A percentile compares a stretch with the other conserved stretches of the same genome.
Conservation (phyloP, 2,329 filamentous ascomycete genomes). For the Bipolaris cookei region DNA sequence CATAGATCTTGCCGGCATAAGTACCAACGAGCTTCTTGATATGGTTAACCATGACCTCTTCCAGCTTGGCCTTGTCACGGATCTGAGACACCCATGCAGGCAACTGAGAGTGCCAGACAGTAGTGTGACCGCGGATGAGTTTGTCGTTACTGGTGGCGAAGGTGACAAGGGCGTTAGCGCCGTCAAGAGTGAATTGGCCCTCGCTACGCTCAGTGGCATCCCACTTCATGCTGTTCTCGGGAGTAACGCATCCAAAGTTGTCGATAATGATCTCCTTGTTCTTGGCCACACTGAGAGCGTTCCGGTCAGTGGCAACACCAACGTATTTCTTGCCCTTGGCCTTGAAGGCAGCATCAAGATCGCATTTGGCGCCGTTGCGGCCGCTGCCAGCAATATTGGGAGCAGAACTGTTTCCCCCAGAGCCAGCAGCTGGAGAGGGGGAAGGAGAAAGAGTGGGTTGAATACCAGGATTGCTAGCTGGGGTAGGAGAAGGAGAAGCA, state of each 20-base stretch:
- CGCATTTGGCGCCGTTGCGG: conserved; percentile 32
- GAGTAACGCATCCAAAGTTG: conserved; percentile 69
- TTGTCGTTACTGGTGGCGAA: conserved; percentile 64
- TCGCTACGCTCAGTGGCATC: conserved; percentile 59
- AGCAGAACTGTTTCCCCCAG: conserved; percentile 5
- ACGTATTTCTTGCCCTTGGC: conserved; percentile 70
- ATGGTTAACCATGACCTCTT: conserved; percentile 64
- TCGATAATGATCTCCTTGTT: conserved; percentile 64
- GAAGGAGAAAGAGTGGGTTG: neutral
- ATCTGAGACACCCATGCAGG: conserved; percentile 65
- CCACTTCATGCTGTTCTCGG: conserved; percentile 75
- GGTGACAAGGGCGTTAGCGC: conserved; percentile 66
- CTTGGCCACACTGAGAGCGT: conserved; percentile 56
- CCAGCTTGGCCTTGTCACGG: conserved; percentile 59
- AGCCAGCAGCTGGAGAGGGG: neutral
- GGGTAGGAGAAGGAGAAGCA: conserved; percentile 8
- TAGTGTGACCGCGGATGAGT: conserved; percentile 67
- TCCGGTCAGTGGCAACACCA: conserved; percentile 64
- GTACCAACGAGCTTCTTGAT: conserved; percentile 63
- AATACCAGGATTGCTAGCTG: conserved; percentile 10
- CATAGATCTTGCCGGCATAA: conserved; percentile 69
- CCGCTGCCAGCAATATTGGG: conserved; percentile 22
- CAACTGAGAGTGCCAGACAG: conserved; percentile 65
- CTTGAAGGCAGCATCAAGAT: conserved; percentile 63
- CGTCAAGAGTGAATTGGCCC: conserved; percentile 62